A percentile compares a stretch with the other conserved stretches of the same genome.
Evolutionary conservation across 352 stramenopile genomes (phyloP).

Genomic region (Pythium guiyangense): DNA sequence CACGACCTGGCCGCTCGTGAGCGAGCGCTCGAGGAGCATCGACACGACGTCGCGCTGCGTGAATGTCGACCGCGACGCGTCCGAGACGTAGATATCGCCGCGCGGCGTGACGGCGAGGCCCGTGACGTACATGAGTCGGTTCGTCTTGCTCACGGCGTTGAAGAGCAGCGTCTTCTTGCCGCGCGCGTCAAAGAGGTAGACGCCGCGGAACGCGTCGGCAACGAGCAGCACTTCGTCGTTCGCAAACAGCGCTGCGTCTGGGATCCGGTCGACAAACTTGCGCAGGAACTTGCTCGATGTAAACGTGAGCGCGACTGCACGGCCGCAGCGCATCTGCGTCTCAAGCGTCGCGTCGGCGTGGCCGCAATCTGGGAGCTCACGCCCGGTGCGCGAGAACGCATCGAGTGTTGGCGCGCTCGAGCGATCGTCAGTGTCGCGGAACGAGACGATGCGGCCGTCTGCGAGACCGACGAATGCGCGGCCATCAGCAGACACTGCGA

Average conservation of each 20-base stretch:
- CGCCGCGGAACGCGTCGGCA: slow-evolving; percentile 54
- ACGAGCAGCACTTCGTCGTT: slow-evolving; percentile 52
- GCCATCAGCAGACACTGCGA: slow-evolving; percentile 41
- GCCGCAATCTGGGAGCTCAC: slow-evolving; percentile 24
- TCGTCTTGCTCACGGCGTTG: slow-evolving; percentile 31
- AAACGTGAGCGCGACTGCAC: slow-evolving; percentile 47
- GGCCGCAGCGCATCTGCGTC: slow-evolving; percentile 42
- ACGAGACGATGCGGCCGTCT: slow-evolving; percentile 51
- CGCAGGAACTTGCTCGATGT: slow-evolving; percentile 26
- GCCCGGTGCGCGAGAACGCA: slow-evolving; percentile 46
- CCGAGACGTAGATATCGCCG: slow-evolving; percentile 51
- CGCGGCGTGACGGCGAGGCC: slow-evolving; percentile 34
- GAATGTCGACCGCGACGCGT: slow-evolving; percentile 50
- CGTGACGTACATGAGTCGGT: slow-evolving; percentile 40
- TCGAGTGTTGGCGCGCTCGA: not conserved
- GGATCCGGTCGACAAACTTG: slow-evolving; percentile 41
- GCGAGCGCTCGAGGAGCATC: slow-evolving; percentile 42
- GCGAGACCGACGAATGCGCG: slow-evolving; percentile 40
- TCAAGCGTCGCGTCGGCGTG: slow-evolving; percentile 6
- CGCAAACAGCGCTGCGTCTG: slow-evolving; percentile 31
- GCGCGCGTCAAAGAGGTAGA: slow-evolving; percentile 49
- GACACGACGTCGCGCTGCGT: slow-evolving; percentile 35
- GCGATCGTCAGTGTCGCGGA: slow-evolving; percentile 6
- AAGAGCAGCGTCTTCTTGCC: slow-evolving; percentile 54
- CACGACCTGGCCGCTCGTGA: slow-evolving; percentile 43